phyloP scores from a whole-genome alignment of 306 rosid genomes.

The cucumber (Cucumis sativus) region DNA sequence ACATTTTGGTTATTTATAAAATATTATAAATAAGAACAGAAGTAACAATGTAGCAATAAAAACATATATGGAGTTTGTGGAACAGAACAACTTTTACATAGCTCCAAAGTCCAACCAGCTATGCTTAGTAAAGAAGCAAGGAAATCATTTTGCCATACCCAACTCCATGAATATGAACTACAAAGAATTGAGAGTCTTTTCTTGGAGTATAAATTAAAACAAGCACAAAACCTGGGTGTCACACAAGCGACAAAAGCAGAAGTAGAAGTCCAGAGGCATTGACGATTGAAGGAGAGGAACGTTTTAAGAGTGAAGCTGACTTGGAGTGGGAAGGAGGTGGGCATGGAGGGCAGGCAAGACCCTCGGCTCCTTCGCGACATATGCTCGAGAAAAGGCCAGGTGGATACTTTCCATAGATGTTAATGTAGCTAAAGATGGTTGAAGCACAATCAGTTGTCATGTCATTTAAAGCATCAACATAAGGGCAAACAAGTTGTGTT shows the following conservation, averaged over 20 bases:
- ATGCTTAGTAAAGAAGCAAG: no score
- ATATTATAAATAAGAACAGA: no score
- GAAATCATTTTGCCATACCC: no score
- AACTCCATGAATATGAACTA: no score
- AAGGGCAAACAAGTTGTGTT: constrained; percentile 73
- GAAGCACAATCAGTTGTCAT: constrained; percentile 59
- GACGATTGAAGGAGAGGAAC: background rate
- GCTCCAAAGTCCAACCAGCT: no score
- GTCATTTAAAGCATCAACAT: constrained; percentile 45
- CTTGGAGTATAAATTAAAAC: background rate
- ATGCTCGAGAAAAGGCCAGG: constrained; percentile 73
- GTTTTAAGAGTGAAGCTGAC: background rate
- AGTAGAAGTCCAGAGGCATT: background rate
- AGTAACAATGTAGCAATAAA: no score
- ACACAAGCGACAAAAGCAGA: background rate
- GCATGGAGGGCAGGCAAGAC: constrained; percentile 61
- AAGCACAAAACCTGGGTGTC: background rate
- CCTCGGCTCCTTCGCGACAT: constrained; percentile 51
- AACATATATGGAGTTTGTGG: no score
- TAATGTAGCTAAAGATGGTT: constrained; percentile 89
- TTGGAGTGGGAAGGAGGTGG: constrained; percentile 21
- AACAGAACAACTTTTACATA: no score
- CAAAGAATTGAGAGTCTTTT: no score
- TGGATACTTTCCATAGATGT: constrained; percentile 79
- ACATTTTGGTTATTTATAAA: no score